Base-by-base conservation (phyloP, 306 rosid genomes). In the Pterocarpus santalinus region DNA sequence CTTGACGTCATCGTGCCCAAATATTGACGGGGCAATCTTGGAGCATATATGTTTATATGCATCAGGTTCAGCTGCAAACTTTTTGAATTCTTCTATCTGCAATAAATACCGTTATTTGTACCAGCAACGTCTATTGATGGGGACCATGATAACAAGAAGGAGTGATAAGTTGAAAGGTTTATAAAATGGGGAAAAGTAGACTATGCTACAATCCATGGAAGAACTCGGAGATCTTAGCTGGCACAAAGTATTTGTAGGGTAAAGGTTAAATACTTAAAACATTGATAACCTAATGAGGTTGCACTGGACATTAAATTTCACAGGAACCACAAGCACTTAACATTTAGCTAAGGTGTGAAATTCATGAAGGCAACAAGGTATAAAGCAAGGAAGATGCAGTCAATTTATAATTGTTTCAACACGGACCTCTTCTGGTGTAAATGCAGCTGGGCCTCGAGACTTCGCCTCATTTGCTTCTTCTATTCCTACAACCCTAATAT, bases 31-130 rank as follows among this genome's bases (percentile, higher is more conserved):
- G 60, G 99, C 96, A 77, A 95, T 86, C 88, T 90, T 95, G 66
- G 94, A 85, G 90, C 99, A 95, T 86, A 95, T 91, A 64, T 67
- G 85, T 83, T 87, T 89, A 85, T 95, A 95, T 8, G 85, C 94
- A 84, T 89, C 97, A 70, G 92, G 90, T 41, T 91, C 93, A 39
- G 98, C 86, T 34, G 99, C 93, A 88, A 95, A 90, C 30, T 90
- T 95, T 86, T 88, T 95, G 87, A 93, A 95, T 70, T 89, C 99
- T 86, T 93, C 99, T 87, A 91, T 87, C 99, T 95, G 92, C 76
- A 44, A 82, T 67, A 41, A 38, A 73, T n/a, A 28, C 34, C 28
- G 5, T 78, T 53, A 63, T 62, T 77, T 14, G 69, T 22, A 72
- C 33, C 81, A 43, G 16, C 38, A 75, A 35, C 69, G 34, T 62